Conservation (phyloP, 1,139 yeast genomes). For the Saccharomyces uvarum region DNA sequence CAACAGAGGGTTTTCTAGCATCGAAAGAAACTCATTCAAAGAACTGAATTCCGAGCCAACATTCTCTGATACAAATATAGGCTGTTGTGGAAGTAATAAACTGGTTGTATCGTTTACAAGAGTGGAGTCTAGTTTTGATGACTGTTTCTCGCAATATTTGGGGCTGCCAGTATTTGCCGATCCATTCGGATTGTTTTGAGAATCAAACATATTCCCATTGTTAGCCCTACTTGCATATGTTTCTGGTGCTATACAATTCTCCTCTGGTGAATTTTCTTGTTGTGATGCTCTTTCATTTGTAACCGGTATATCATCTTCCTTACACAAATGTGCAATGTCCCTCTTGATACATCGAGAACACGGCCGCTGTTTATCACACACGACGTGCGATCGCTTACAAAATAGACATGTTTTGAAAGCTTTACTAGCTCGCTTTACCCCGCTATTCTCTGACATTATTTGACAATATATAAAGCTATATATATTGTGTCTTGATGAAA, state of each 20-base stretch:
- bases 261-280: not conserved
- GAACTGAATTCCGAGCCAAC: conserved; percentile 92
- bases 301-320: conserved; percentile 44
- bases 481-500: not conserved
- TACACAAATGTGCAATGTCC: conserved; percentile 83
- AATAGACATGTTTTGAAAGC: conserved; percentile 66
- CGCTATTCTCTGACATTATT: not conserved
- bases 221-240: not conserved
- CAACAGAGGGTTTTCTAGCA: conserved; percentile 75
- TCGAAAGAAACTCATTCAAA: conserved; percentile 76
- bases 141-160: not conserved
- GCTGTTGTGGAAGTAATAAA: conserved; percentile 41
- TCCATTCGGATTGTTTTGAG: not conserved
- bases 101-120: conserved; percentile 1
- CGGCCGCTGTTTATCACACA: conserved; percentile 81
- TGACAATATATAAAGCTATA: not conserved
- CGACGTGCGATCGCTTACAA: conserved; percentile 90
- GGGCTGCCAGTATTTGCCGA: not conserved
- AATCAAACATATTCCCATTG: not conserved
- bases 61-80: conserved; percentile 80
- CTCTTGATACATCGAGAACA: conserved; percentile 82
- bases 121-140: not conserved
- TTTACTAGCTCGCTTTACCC: conserved; percentile 15
- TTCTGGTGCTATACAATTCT: not conserved
- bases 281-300: not conserved